Conservation (phyloP, 2,329 filamentous ascomycete genomes). For the Leptodontidium sp. region DNA sequence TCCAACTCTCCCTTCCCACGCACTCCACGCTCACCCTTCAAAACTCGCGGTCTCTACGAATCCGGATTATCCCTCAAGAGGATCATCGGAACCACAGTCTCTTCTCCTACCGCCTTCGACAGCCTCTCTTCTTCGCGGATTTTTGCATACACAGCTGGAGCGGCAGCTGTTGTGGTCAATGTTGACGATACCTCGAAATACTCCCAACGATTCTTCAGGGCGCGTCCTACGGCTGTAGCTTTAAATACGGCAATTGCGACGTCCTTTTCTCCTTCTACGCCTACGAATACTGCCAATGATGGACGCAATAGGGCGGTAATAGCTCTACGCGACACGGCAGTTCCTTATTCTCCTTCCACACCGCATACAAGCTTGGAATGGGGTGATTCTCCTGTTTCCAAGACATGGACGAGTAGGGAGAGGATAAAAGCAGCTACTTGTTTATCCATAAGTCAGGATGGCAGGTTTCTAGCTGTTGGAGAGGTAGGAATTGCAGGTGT, state of each 20-base stretch:
- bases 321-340: constrained; percentile 55
- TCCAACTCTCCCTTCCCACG: constrained; percentile 76
- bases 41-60: constrained; percentile 57
- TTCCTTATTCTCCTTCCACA: constrained; percentile 48
- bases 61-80: constrained; percentile 77
- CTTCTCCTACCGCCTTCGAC: constrained; percentile 86
- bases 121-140: constrained; percentile 71
- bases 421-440: constrained; percentile 95
- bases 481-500: constrained; percentile 62
- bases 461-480: constrained; percentile 86
- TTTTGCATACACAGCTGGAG: constrained; percentile 93
- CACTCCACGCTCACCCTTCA: constrained; percentile 67
- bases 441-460: constrained; percentile 86
- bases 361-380: constrained; percentile 55
- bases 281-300: constrained; percentile 67
- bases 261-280: constrained; percentile 61
- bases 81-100: constrained; percentile 91
- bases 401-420: constrained; percentile 88
- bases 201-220: constrained; percentile 89
- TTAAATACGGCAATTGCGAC: constrained; percentile 61
- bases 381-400: constrained; percentile 70
- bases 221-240: constrained; percentile 79
- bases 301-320: constrained; percentile 65
- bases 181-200: constrained; percentile 71
- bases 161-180: constrained; percentile 88